Base-by-base conservation (phyloP, 1,139 yeast species). In the Pichia inconspicua region DNA sequence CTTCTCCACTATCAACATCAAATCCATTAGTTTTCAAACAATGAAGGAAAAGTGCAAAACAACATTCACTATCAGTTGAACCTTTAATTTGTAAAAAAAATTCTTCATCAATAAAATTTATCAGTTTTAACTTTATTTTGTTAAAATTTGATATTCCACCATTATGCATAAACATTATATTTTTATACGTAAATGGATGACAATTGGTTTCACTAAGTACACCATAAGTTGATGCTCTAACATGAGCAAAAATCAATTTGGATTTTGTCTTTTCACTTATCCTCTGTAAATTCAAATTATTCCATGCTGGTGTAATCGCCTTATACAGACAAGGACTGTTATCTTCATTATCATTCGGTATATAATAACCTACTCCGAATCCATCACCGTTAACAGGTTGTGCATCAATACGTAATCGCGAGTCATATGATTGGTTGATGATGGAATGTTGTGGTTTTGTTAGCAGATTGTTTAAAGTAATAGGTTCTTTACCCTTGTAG, bases 291-390 rank as follows among this genome's bases (percentile, higher is more conserved):
- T 92, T 92, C 62, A 86, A 80, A 65, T 92, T 92, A 67, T 92
- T 92, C 98, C 98, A 92, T 0, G 98, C 97, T 0, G 95, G 96
- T 0, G 97, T 92, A 47, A 89, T 90, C 19, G 97, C 97, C 59
- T 88, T 84, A 70, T 86, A 92, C 3, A 89, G 76, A 62, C 95
- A 86, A 25, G 94, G 92, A 10, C 32, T 28, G 9, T 15, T 48
- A 60, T 9, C 72, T 68, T 48, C 60, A 40, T 69, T 63, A 27
- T 56, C 59, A 10, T 80, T 84, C 8, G 82, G 70, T 1, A 86
- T 75, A 62, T 92, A 92, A 68, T 92, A 92, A 1, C 97, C 97
- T 9, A 92, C 95, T 1, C 98, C 98, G 65, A 92, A 92, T 1
- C 98, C 98, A 66, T 92, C 98, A 40, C 98, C 98, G 63, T 92